Percentiles rank a stretch among this genome's conserved stretches.
Evolutionary conservation across 345 rosid genomes (phyloP).

Genomic region (Cardamine chenopodiifolia): DNA sequence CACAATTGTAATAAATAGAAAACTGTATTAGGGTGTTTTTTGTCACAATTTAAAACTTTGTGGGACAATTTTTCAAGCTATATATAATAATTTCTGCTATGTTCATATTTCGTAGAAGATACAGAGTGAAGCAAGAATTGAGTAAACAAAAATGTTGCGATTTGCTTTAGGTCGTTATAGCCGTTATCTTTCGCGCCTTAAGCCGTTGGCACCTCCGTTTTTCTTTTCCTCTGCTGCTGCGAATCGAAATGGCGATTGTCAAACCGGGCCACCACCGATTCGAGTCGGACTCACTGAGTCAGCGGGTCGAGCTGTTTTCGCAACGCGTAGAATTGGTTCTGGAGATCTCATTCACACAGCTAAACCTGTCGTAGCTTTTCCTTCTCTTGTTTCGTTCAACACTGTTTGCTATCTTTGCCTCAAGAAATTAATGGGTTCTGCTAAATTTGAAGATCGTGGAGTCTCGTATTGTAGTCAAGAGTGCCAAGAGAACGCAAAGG

Average conservation of each 20-base stretch:
- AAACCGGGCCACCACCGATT: slow-evolving; percentile 64
- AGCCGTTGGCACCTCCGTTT: neutral
- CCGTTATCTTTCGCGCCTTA: slow-evolving; percentile 51
- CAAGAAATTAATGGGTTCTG: slow-evolving; percentile 38
- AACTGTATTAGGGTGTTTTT: slow-evolving; percentile 20
- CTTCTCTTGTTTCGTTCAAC: slow-evolving; percentile 49
- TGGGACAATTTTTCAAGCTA: slow-evolving; percentile 1
- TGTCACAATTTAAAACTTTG: neutral
- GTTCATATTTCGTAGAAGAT: neutral
- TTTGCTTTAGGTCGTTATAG: slow-evolving; percentile 40
- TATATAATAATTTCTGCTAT: neutral
- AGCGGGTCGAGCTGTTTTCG: slow-evolving; percentile 88
- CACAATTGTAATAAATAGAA: neutral
- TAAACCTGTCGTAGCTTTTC: slow-evolving; percentile 59
- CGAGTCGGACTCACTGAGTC: slow-evolving; percentile 67
- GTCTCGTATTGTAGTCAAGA: slow-evolving; percentile 59
- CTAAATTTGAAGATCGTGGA: slow-evolving; percentile 41
- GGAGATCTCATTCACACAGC: slow-evolving; percentile 92
- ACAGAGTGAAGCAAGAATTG: neutral
- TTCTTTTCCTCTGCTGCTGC: slow-evolving; percentile 41
- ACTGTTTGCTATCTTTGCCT: slow-evolving; percentile 78
- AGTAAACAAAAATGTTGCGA: slow-evolving; percentile 24
- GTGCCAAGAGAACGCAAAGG: slow-evolving; percentile 63
- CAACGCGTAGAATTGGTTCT: slow-evolving; percentile 62
- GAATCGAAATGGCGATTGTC: slow-evolving; percentile 24